Base-by-base conservation (phyloP, 768 basidiomycete genomes). In the Boletus vermiculosoides region DNA sequence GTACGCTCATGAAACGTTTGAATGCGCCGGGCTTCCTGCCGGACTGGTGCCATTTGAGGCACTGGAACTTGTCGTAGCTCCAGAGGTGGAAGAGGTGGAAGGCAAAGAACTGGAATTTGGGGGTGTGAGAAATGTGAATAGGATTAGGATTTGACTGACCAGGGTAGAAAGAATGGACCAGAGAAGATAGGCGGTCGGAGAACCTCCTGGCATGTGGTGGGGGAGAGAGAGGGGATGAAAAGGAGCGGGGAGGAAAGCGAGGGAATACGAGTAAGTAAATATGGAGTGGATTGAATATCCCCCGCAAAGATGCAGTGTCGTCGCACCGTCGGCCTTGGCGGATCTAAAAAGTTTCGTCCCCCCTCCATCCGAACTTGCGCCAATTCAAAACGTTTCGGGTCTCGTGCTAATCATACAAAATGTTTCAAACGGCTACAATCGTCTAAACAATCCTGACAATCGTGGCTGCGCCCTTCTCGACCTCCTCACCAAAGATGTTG, bases 1-100 rank as follows among this genome's bases (percentile, higher is more conserved):
- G 66, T 66, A 91, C 88, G n/a, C 88, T 92, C 91, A 93, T 93
- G 66, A 93, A 80, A 50, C 92, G 80, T 74, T 88, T 92, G 81
- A 93, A 93, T 13, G 90, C 84, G 54, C 91, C 91, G 55, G 87
- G 88, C 68, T 89, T 88, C 51, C 88, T 79, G 34, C 88, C 88
- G 15, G 84, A 78, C 67, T 83, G 61, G 47, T 41, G 79, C 88
- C 89, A 91, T 71, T 76, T 80, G 45, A 91, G 71, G 71, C 90
- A 91, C 59, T 84, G 78, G 71, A 91, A 88, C 57, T 73, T 79
- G 73, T 92, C 90, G 65, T 91, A 92, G 59, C 75, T 77, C 87
- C 88, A 92, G n/a, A 92, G 79, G 69, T 92, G 90, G 63, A 81
- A 76, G 46, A 88, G 64, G 54, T 91, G 78, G 69, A 90, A 89